These are phyloP conservation scores for Patellifolia procumbens DNA, from an alignment of 179 eudicot species.

Conservation along the genomic window DNA sequence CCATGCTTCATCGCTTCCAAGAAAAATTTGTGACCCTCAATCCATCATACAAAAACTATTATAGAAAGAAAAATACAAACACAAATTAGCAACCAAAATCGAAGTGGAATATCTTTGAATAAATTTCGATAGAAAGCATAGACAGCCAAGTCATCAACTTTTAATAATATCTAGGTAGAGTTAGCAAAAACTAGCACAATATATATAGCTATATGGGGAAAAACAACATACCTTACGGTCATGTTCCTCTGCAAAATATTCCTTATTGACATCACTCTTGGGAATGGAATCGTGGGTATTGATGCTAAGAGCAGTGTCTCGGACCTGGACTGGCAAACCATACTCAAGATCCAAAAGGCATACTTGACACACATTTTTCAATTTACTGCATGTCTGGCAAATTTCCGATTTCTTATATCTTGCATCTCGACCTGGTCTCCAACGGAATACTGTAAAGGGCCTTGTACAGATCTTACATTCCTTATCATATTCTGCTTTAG, in stretches of 20 bases:
- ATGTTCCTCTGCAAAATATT: conserved; percentile 97
- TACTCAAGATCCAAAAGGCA: conserved; percentile 98
- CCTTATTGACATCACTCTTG: conserved; percentile 96
- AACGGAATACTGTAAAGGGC: conserved; percentile 94
- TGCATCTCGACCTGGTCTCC: conserved; percentile 99
- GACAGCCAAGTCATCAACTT: background rate
- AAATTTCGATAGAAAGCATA: background rate
- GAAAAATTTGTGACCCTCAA: background rate
- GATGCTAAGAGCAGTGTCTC: conserved; percentile 91
- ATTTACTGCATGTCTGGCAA: conserved; percentile 95
- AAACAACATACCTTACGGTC: conserved; percentile 79
- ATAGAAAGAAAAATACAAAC: background rate
- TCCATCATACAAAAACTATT: background rate
- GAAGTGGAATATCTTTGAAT: background rate
- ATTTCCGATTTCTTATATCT: conserved; percentile 92
- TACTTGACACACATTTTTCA: conserved; percentile 97
- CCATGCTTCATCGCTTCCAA: background rate
- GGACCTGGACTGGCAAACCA: conserved; percentile 96
- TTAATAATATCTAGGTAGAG: background rate
- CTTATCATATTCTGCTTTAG: conserved; percentile 87
- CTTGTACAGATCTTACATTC: conserved; percentile 97
- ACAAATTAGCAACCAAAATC: background rate
- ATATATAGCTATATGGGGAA: background rate
- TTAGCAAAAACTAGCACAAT: background rate
- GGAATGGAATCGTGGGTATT: conserved; percentile 93